Percentiles rank a stretch among this genome's conserved stretches.
These are phyloP conservation scores for Novakomyces olei DNA, from an alignment of 805 yeast genomes.

Conservation along the genomic window DNA sequence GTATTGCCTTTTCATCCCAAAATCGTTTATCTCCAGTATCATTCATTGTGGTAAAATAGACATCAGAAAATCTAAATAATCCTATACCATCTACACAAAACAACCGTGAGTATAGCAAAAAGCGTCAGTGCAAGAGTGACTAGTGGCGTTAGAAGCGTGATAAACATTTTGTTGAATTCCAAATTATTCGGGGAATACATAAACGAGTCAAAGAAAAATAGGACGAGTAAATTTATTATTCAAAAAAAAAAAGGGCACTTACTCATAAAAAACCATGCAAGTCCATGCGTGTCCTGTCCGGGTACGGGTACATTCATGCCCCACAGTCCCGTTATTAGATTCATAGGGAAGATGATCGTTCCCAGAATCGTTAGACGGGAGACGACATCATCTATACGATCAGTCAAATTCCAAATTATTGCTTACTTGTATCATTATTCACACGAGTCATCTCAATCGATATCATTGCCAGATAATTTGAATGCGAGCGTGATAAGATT, in stretches of 20 bases:
- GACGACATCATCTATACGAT: slow-evolving; percentile 4
- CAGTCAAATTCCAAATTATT: slow-evolving; percentile 87
- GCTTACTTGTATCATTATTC: slow-evolving; percentile 91
- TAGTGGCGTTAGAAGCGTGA: too few species aligned
- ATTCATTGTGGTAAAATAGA: too few species aligned
- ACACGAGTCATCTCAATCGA: slow-evolving; percentile 95
- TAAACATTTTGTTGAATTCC: too few species aligned
- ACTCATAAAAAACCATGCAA: slow-evolving; percentile 40
- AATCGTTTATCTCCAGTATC: too few species aligned
- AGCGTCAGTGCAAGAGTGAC: too few species aligned
- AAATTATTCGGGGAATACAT: too few species aligned
- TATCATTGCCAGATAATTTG: slow-evolving; percentile 87
- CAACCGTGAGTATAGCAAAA: background rate
- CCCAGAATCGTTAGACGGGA: slow-evolving; percentile 26
- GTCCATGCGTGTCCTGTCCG: slow-evolving; percentile 47
- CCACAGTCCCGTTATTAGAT: slow-evolving; percentile 91
- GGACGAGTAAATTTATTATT: too few species aligned
- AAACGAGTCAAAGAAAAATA: too few species aligned
- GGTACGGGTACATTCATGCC: slow-evolving; percentile 97
- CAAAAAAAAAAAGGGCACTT: slow-evolving; percentile 12
- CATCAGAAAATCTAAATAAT: too few species aligned
- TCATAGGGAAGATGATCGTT: slow-evolving; percentile 85
- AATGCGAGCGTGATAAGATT: slow-evolving; percentile 79
- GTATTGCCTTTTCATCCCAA: too few species aligned
- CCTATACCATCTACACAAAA: slow-evolving; percentile 2